Evolutionary conservation across 2,329 filamentous ascomycete species (phyloP), one percentile per base, ranked within the genome.

Genomic region (Alternaria alternata): DNA sequence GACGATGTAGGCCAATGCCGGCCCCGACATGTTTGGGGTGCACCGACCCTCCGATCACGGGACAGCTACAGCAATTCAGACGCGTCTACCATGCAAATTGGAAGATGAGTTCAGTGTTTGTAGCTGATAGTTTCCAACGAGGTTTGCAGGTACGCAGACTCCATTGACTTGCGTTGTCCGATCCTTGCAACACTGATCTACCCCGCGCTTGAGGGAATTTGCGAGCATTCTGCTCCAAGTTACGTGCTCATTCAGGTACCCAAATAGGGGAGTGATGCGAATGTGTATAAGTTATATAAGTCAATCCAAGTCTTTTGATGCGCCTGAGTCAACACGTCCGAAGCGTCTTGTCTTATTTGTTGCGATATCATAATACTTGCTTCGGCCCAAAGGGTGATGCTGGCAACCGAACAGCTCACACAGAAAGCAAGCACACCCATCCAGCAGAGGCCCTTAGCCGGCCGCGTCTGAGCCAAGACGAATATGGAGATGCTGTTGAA

Each of bases 161-260:
- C 12, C 2, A 22, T 34, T n/a, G 39, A 20, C 32, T n/a, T 36
- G 34, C 20, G 20, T 38, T 26, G 20, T 24, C 14, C 30, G 9
- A 18, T 48, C 30, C 14, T 24, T 22, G 46, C 46, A 34, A 11
- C 12, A 36, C 30, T 48, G 46, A 2, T 38, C 46, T 59, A 56
- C 57, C 53, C 57, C 57, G 63, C 63, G 47, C 44, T 46, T 71
- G 68, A 71, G 67, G 42, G 49, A 67, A 57, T 69, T 69, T 69
- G 68, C 62, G 65, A 63, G 54, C 59, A 32, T 69, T 68, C 58
- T 36, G 26, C 36, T 36, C 56, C 26, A 30, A 6, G 39, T 54
- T 42, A 56, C 18, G 52, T 54, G 55, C 59, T 62, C 53, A 59
- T 47, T 39, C 39, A 55, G 43, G 64, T 59, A 41, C 51, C 57